A percentile compares a stretch with the other conserved stretches of the same genome.
Conservation (phyloP, 257 asterid species). For the Avicennia marina region DNA sequence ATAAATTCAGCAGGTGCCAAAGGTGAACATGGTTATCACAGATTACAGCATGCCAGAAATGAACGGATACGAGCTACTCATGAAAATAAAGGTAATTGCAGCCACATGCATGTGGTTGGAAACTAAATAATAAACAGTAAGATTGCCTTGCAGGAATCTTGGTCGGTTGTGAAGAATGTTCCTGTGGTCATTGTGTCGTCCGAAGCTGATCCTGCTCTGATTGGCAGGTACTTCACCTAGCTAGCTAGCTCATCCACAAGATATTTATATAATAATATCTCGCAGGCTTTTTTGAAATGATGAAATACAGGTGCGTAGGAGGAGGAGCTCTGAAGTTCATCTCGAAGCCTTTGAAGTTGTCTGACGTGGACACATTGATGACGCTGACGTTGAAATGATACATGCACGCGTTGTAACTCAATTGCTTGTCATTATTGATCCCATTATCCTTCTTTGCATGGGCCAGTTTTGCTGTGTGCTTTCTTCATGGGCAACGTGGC, state of each 20-base stretch:
- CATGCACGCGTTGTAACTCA: too few species aligned
- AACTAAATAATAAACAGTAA: too few species aligned
- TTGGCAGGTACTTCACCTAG: slow-evolving; percentile 21
- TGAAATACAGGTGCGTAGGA: slow-evolving; percentile 26
- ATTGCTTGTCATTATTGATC: too few species aligned
- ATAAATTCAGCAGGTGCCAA: slow-evolving; percentile 22
- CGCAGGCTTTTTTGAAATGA: not conserved
- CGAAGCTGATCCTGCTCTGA: slow-evolving; percentile 23
- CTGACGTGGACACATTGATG: slow-evolving; percentile 23
- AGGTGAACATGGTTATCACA: slow-evolving; percentile 28
- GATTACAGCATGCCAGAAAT: slow-evolving; percentile 47
- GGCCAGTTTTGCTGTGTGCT: too few species aligned
- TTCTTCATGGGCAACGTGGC: too few species aligned
- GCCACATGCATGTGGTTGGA: too few species aligned
- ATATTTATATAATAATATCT: too few species aligned
- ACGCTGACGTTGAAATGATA: not conserved
- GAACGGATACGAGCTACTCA: slow-evolving; percentile 41
- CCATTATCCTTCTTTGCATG: too few species aligned
- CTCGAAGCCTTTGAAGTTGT: slow-evolving; percentile 23
- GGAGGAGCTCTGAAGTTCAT: slow-evolving; percentile 36
- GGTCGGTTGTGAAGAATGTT: slow-evolving; percentile 16
- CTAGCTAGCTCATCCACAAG: too few species aligned
- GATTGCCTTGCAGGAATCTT: too few species aligned
- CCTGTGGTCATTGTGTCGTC: slow-evolving; percentile 33
- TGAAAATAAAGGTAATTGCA: slow-evolving; percentile 32